A percentile compares a stretch with the other conserved stretches of the same genome.
phyloP scores from a whole-genome alignment of 257 asterid genomes.

The Pogostemon cablin region DNA sequence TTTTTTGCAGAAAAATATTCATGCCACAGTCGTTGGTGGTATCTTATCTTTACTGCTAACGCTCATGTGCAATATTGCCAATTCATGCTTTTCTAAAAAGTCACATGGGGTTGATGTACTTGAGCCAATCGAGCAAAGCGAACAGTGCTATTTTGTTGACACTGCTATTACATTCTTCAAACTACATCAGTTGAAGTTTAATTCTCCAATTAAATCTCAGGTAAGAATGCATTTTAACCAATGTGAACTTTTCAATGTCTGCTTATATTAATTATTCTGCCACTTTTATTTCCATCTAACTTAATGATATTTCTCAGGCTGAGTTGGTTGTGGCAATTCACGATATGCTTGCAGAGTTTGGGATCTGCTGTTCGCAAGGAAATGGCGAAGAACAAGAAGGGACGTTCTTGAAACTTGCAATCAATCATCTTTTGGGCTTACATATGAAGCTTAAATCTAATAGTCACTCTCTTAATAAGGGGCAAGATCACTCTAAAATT shows the following conservation, averaged over 20 bases:
- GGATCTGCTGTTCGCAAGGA: slow-evolving; percentile 90
- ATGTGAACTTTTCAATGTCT: slow-evolving; percentile 28
- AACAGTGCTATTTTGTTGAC: slow-evolving; percentile 70
- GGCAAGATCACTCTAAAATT: slow-evolving; percentile 45
- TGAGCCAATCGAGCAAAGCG: slow-evolving; percentile 64
- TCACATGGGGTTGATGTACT: slow-evolving; percentile 52
- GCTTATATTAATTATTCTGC: slow-evolving; percentile 21
- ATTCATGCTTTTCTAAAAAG: slow-evolving; percentile 63
- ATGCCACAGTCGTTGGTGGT: slow-evolving; percentile 60
- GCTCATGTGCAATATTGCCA: slow-evolving; percentile 82
- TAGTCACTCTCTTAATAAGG: slow-evolving; percentile 49
- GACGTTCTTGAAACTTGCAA: slow-evolving; percentile 87
- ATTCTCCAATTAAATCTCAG: slow-evolving; percentile 74
- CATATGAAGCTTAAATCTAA: slow-evolving; percentile 87
- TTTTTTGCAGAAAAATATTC: slow-evolving; percentile 61
- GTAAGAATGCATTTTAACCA: slow-evolving; percentile 52
- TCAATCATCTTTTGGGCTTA: slow-evolving; percentile 81
- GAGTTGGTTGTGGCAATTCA: slow-evolving; percentile 88
- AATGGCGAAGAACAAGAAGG: slow-evolving; percentile 84
- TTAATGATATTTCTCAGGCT: slow-evolving; percentile 50
- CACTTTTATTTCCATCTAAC: slow-evolving; percentile 21
- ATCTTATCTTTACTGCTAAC: slow-evolving; percentile 72
- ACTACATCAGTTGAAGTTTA: slow-evolving; percentile 70
- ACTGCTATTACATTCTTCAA: slow-evolving; percentile 90
- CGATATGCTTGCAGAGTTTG: slow-evolving; percentile 98